Base-by-base conservation (phyloP, 108 stramenopile genomes). In the Pseudonitzschia multiseries region DNA sequence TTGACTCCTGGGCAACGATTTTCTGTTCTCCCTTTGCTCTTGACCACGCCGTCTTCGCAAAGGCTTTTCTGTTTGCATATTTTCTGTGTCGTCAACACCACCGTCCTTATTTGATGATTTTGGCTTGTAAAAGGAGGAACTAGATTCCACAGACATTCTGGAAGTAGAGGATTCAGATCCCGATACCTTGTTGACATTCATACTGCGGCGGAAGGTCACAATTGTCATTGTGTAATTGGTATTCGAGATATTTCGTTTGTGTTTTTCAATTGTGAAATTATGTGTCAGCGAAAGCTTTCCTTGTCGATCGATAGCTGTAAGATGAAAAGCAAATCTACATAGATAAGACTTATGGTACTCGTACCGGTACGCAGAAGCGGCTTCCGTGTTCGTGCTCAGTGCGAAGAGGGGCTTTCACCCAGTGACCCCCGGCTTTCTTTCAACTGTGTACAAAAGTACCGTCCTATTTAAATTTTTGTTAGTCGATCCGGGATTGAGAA, bases 81-180 rank as follows among this genome's bases (percentile, higher is more conserved):
- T 14, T 14, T 26, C 22, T 26, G 54, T 4, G 24, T 26, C 24
- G 24, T 18, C 22, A 24, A 4, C 26, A 26, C 10, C 21, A 24
- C 24, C 54, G 20, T 10, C 2, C 10, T 26, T 20, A 2, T 56
- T 56, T 3, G 54, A 40, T 29, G 32, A 62, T 9, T 62, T 28
- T 5, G 32, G 20, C 33, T 62, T 62, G n/a, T 62, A 21, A 40
- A 40, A 62, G n/a, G 61, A 62, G 15, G 61, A 62, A n/a, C 32
- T 62, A 1, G 61, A 40, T 1, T 29, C 32, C n/a, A n/a, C 32
- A 33, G 61, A 40, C 46, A 3, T 14, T 40, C n/a, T 28, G 20
- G 13, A 12, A 5, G 29, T 6, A 33, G 33, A 17, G 32, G 32
- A 62, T 62, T 62, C 61, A 0, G 29, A 33, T 10, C 61, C 32